Conservation (phyloP, 2,329 filamentous ascomycete genomes). For the Colletotrichum brevisporum region DNA sequence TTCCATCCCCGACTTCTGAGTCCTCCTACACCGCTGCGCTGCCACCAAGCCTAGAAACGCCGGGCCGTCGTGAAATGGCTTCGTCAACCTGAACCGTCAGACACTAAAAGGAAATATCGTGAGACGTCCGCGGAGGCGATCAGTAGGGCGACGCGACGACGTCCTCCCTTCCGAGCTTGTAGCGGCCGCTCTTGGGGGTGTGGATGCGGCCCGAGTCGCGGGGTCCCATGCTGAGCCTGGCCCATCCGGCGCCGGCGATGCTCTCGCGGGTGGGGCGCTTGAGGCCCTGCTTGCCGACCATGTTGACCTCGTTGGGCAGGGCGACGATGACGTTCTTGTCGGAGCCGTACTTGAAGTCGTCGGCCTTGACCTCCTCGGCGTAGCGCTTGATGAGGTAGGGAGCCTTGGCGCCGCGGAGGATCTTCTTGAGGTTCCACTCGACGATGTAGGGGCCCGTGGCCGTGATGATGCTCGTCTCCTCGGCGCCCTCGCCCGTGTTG, state of each 20-base stretch:
- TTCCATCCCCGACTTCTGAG: background rate
- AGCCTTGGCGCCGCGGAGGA: slow-evolving; percentile 84
- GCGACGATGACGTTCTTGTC: slow-evolving; percentile 99
- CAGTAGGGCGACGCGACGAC: slow-evolving; percentile 82
- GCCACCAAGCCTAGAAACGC: slow-evolving; percentile 3
- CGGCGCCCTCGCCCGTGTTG: slow-evolving; percentile 85
- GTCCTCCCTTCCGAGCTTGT: slow-evolving; percentile 84
- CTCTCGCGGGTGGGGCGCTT: slow-evolving; percentile 93
- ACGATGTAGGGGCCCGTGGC: slow-evolving; percentile 97
- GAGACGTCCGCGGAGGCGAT: slow-evolving; percentile 11
- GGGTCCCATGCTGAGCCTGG: slow-evolving; percentile 60
- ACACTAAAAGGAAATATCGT: background rate
- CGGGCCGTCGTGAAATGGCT: slow-evolving; percentile 9
- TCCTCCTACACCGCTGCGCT: background rate
- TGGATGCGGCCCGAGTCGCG: slow-evolving; percentile 67
- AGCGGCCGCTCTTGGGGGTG: slow-evolving; percentile 70
- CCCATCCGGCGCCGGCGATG: slow-evolving; percentile 75
- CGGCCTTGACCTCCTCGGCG: slow-evolving; percentile 93
- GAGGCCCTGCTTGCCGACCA: slow-evolving; percentile 89
- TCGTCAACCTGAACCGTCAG: slow-evolving; percentile 24
- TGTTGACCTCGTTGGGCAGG: slow-evolving; percentile 96
- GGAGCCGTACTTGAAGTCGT: slow-evolving; percentile 97
- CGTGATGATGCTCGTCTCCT: slow-evolving; percentile 95
- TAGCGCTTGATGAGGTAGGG: slow-evolving; percentile 98
- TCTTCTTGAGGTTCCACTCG: slow-evolving; percentile 95